Base-by-base conservation (phyloP, 2,329 filamentous ascomycete species). In the Hymenoscyphus scutula region DNA sequence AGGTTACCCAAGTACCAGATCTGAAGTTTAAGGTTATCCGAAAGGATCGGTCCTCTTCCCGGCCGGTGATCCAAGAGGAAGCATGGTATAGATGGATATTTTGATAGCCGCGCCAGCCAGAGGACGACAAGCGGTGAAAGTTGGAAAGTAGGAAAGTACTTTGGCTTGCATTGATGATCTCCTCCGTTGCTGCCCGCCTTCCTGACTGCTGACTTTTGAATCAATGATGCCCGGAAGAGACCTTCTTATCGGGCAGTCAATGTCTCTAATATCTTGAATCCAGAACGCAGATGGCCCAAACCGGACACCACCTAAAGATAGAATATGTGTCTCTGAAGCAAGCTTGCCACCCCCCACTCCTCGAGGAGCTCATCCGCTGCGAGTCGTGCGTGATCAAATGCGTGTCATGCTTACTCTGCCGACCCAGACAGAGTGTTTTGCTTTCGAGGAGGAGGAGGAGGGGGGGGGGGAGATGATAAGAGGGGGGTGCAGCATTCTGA, bases 391-490 rank as follows among this genome's bases (percentile, higher is more conserved):
- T 58, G 56, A 58, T 27, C 56, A 58, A 27, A 19, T 41, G 23
- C 19, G 23, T 58, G 56, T 58, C 56, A 58, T 58, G 56, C 56
- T 58, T 41, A 58, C 56, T 37, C 54, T 37, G 45, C 38, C n/a
- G 30, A 37, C 32, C 27, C n/a, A n/a, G n/a, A n/a, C 19, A n/a
- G 34, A 41, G 32, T 25, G 37, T 41, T 27, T 27, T 23, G 19
- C 37, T 41, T 45, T 45, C 8, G 34, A 27, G 13, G 34, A 27
- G 32, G 32, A 29, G n/a, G n/a, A n/a, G n/a, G n/a, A n/a, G n/a
- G n/a, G n/a, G n/a, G n/a, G n/a, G n/a, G n/a, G 45, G 19, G 45
- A 13, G 38, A 29, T 37, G 38, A 29, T 45, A 58, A 48, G 56
- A n/a, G 23, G 37, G 25, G 8, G 53, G 30, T 13, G 15, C 32